Evolutionary conservation across 2,329 filamentous ascomycete species (phyloP), one percentile per base, ranked within the genome.

Genomic region (Hypoxylon rubiginosum): DNA sequence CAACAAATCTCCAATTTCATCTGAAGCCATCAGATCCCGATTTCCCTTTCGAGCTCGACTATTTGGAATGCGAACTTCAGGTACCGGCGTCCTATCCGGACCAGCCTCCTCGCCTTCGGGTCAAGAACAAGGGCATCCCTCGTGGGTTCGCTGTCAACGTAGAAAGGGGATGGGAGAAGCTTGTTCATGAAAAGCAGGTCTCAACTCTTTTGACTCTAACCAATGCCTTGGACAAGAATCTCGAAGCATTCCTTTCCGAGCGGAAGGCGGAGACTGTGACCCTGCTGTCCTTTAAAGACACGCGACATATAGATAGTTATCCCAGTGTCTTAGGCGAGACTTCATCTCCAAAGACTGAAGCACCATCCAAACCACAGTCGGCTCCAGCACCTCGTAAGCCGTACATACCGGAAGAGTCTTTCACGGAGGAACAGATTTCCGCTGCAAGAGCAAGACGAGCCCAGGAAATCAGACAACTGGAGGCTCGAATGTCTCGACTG

Each of bases 21-120:
- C 80, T 96, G 66, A 80, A 80, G 11, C 92, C 92, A 4, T 93
- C 92, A 5, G 92, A 96, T 75, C 92, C 92, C 0, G 92, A 96
- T 74, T 95, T 96, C 73, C 91, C 92, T 0, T 95, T 92, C 77
- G 91, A 94, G 66, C 82, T 95, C 74, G 85, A 88, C 26, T 82
- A 85, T 41, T 82, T 96, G 32, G 84, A 91, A 43, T 94, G 91
- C 75, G 83, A 88, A 46, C 80, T 96, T 39, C 84, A 82, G 54
- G 83, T 96, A 19, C 92, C 92, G 1, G 76, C 74, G 9, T 79
- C 78, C 17, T 95, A 92, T 77, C 92, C 92, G 17, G 78, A 80
- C 41, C 78, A 79, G 45, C 80, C 80, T 28, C 89, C 92, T 39
- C 81, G 80, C 15, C 80, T 96, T 57, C 84, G 84, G 17, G 87